Percentiles rank a stretch among this genome's conserved stretches.
phyloP scores from a whole-genome alignment of 768 basidiomycete genomes.

The Hygrocybe coccinea region DNA sequence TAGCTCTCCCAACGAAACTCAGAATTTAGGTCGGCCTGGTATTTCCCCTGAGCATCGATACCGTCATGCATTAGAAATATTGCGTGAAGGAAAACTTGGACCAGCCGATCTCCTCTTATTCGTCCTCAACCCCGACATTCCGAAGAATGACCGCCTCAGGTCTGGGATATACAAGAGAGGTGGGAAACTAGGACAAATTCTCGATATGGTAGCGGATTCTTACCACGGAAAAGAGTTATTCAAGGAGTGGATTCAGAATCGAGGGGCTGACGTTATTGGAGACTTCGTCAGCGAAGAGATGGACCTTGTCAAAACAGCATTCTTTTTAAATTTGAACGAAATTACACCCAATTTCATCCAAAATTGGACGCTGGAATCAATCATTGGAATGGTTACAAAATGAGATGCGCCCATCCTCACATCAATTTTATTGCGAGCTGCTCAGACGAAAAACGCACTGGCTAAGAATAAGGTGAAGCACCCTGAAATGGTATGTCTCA shows the following conservation, averaged over 20 bases:
- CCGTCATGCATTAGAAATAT: background rate
- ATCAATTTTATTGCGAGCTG: background rate
- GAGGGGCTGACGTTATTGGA: background rate
- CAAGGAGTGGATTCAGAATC: background rate
- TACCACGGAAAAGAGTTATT: background rate
- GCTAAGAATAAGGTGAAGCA: constrained; percentile 3
- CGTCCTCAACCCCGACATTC: background rate
- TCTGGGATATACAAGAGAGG: background rate
- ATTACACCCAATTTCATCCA: background rate
- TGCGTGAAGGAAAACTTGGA: background rate
- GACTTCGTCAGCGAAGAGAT: background rate
- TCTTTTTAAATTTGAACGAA: background rate
- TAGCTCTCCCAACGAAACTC: background rate
- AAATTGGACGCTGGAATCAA: background rate
- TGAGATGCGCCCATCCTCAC: background rate
- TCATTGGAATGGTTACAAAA: background rate
- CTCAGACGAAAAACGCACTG: background rate
- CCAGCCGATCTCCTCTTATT: background rate
- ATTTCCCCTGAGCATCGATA: background rate
- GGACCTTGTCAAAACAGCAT: background rate
- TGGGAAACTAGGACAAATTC: background rate
- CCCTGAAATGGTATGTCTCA: background rate
- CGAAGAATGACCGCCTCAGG: background rate
- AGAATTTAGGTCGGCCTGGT: background rate
- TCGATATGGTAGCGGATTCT: background rate